These are phyloP conservation scores for Aspergillus fumigatus DNA, from an alignment of 2,329 filamentous ascomycete genomes.

Conservation along the genomic window DNA sequence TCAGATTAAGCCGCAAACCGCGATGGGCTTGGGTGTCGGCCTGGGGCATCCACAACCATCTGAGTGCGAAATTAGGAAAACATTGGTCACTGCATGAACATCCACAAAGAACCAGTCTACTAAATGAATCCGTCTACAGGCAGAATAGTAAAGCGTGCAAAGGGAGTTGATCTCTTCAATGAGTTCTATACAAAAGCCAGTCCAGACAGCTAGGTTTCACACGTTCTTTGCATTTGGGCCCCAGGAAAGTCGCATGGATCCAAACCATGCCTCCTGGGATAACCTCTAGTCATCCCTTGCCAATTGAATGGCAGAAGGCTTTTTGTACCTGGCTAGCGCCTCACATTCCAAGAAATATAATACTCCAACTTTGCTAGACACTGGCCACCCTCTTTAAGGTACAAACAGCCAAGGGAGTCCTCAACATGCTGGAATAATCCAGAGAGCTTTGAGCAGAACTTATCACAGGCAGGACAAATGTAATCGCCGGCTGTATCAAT, in stretches of 20 bases:
- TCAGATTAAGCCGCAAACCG: neutral
- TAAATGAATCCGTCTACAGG: no score
- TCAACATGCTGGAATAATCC: conserved; percentile 2
- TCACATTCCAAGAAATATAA: neutral
- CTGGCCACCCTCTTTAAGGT: neutral
- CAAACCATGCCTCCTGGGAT: neutral
- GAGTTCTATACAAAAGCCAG: no score
- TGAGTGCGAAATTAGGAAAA: no score
- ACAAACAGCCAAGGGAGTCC: neutral
- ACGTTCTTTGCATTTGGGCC: no score
- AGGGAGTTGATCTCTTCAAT: no score
- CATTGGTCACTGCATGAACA: no score
- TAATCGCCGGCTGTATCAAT: neutral
- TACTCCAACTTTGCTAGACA: neutral
- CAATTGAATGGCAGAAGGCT: neutral
- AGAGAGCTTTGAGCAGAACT: neutral
- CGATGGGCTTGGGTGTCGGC: neutral
- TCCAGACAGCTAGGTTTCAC: no score
- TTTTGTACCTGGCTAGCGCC: no score
- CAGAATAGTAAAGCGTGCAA: no score
- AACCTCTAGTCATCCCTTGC: no score
- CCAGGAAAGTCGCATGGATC: neutral
- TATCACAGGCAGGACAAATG: neutral
- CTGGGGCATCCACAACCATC: neutral
- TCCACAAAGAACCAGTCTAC: no score